phyloP scores from a whole-genome alignment of 192 early-diverging fungal species.

The Coemansia sp. region DNA sequence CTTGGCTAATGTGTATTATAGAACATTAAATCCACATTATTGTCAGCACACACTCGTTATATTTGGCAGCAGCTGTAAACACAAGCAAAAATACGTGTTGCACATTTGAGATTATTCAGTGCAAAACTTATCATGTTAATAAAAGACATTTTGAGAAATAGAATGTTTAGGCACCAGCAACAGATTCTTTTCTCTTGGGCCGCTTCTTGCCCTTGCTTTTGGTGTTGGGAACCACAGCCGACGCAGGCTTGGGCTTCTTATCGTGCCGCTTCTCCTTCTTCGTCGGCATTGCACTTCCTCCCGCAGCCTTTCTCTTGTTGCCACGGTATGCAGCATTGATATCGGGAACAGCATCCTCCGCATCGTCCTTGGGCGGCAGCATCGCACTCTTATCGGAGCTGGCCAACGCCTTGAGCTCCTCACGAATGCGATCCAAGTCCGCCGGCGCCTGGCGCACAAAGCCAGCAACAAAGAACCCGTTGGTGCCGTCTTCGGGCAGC shows the following conservation, averaged over 20 bases:
- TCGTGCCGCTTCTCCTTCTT: not conserved
- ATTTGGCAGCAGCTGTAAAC: no score
- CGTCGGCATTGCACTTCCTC: not conserved
- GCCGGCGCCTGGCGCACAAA: slow-evolving; percentile 61
- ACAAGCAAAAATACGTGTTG: no score
- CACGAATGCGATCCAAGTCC: slow-evolving; percentile 13
- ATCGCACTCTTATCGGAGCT: not conserved
- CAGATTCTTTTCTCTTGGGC: slow-evolving; percentile 17
- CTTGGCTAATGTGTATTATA: no score
- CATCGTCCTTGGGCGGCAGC: not conserved
- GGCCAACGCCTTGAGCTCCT: slow-evolving; percentile 9
- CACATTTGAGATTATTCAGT: no score
- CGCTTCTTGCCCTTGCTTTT: slow-evolving; percentile 29
- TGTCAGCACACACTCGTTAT: no score
- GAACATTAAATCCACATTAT: no score
- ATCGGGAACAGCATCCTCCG: not conserved
- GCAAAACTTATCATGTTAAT: not conserved
- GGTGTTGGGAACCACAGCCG: not conserved
- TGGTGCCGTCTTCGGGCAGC: slow-evolving; percentile 78
- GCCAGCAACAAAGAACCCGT: slow-evolving; percentile 97
- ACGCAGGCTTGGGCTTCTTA: not conserved
- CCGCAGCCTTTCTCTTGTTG: not conserved
- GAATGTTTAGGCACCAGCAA: not conserved
- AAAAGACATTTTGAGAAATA: not conserved
- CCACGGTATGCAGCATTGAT: not conserved